These are phyloP conservation scores for Pleurotus ostreatus DNA, from an alignment of 768 basidiomycete species.

Conservation along the genomic window DNA sequence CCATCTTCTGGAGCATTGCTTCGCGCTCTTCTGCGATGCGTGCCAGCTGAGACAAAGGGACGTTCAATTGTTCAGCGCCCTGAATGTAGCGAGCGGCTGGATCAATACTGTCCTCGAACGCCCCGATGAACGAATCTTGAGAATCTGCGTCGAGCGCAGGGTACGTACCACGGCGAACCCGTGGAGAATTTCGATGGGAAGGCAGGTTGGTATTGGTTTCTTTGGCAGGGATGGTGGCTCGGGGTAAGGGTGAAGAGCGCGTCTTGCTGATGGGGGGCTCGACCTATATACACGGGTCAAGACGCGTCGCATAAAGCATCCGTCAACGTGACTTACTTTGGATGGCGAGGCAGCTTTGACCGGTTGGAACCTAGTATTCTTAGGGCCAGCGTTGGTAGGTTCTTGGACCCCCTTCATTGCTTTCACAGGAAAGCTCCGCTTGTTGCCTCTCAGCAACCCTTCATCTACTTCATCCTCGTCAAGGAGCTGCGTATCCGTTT, in stretches of 20 bases:
- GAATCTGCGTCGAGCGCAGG: conserved; percentile 25
- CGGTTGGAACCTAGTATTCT: not conserved
- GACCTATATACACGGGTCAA: conserved; percentile 14
- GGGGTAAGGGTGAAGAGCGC: conserved; percentile 31
- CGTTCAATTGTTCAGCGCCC: conserved; percentile 35
- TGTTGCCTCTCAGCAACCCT: conserved; percentile 55
- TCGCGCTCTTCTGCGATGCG: conserved; percentile 20
- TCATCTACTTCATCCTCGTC: conserved; percentile 28
- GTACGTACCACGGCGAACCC: conserved; percentile 13
- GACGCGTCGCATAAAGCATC: not conserved
- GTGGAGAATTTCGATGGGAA: conserved; percentile 10
- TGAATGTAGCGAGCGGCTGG: not conserved
- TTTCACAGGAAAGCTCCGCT: conserved; percentile 14
- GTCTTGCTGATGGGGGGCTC: conserved; percentile 23
- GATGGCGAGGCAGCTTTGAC: not conserved
- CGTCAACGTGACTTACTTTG: not conserved
- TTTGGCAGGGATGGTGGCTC: conserved; percentile 9
- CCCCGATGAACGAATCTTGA: conserved; percentile 62
- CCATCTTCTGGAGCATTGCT: not conserved
- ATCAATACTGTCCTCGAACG: conserved; percentile 41
- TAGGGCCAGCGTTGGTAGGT: not conserved
- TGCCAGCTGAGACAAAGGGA: conserved; percentile 57
- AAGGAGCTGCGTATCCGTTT: conserved; percentile 44
- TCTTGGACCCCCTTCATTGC: not conserved
- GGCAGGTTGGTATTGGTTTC: conserved; percentile 12